Evolutionary conservation across 2,329 filamentous ascomycete genomes (phyloP), one percentile per base, ranked within the genome.

Genomic region (Fonsecaea pugnacius): DNA sequence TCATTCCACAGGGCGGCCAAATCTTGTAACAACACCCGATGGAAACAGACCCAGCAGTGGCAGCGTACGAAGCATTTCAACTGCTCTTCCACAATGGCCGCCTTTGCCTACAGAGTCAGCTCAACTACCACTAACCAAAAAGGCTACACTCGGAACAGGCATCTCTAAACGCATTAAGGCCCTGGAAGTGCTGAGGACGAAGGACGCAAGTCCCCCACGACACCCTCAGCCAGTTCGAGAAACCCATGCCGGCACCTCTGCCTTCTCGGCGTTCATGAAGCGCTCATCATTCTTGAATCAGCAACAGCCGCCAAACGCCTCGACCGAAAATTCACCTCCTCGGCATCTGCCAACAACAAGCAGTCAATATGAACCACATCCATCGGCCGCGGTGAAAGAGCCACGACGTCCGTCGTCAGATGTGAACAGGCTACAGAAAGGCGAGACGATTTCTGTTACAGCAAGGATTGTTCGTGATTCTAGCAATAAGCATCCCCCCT

Each of bases 91-190:
- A 27, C 68, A 70, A 27, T 72, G 70, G 70, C 69, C 71, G 16
- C 70, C 69, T 35, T 48, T 59, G n/a, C 64, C 60, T 43, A 54
- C 36, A 14, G 72, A 76, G 16, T 65, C 73, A 32, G 73, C 73
- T 40, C 76, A 78, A n/a, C 77, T 84, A 14, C 83, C 83, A 58
- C 73, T 89, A 56, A 79, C 83, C 53, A 92, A 91, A 75, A 96
- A 93, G 75, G 84, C 89, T 69, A 95, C 91, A 72, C 85, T 98
- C 27, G 93, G 92, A 7, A 92, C 91, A 8, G 92, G 91, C 70
- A 97, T 99, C 66, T 96, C 94, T 2, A 91, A 94, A 75, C 89
- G 95, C 48, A 98, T 98, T 75, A 96, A 96, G 77, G 92, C 93
- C 6, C 82, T 99, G 59, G 91, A 96, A 74, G 93, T 92, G 76